phyloP scores from a whole-genome alignment of 2,329 filamentous ascomycete genomes.

The Lecanosticta acicola region DNA sequence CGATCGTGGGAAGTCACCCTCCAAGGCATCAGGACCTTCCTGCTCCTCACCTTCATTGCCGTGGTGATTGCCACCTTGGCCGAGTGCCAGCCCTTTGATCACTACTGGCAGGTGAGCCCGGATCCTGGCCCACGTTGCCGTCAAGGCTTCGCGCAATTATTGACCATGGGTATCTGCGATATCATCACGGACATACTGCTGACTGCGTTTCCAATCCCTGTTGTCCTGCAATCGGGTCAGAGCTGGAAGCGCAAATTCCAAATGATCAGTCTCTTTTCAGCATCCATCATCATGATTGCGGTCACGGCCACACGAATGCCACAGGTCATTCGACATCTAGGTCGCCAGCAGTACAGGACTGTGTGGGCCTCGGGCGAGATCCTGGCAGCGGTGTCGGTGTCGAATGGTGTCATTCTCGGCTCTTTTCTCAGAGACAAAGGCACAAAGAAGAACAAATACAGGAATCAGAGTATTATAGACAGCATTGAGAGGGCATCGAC shows the following conservation, averaged over 20 bases:
- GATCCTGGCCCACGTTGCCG: constrained; percentile 83
- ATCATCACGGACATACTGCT: constrained; percentile 84
- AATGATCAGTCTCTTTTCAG: constrained; percentile 72
- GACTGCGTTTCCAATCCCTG: constrained; percentile 80
- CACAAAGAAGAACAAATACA: constrained; percentile 81
- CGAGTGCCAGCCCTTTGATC: constrained; percentile 64
- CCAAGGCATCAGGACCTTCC: constrained; percentile 65
- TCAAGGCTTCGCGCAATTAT: constrained; percentile 76
- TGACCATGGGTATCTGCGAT: constrained; percentile 86
- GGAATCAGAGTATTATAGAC: constrained; percentile 49
- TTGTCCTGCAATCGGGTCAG: constrained; percentile 77
- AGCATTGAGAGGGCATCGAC: constrained; percentile 52
- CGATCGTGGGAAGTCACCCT: constrained; percentile 67
- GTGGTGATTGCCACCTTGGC: constrained; percentile 74
- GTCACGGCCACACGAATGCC: constrained; percentile 79
- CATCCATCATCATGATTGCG: constrained; percentile 73
- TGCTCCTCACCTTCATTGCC: constrained; percentile 71
- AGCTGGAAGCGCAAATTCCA: constrained; percentile 69
- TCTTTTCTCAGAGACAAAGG: constrained; percentile 89
- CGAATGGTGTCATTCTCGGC: constrained; percentile 83
- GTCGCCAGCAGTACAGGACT: constrained; percentile 79
- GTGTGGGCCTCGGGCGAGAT: constrained; percentile 87
- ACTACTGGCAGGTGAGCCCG: constrained; percentile 57
- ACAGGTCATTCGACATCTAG: constrained; percentile 63
- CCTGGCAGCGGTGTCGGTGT: constrained; percentile 76